Evolutionary conservation across 2,329 filamentous ascomycete species (phyloP).

Genomic region (Penicillium hordei): DNA sequence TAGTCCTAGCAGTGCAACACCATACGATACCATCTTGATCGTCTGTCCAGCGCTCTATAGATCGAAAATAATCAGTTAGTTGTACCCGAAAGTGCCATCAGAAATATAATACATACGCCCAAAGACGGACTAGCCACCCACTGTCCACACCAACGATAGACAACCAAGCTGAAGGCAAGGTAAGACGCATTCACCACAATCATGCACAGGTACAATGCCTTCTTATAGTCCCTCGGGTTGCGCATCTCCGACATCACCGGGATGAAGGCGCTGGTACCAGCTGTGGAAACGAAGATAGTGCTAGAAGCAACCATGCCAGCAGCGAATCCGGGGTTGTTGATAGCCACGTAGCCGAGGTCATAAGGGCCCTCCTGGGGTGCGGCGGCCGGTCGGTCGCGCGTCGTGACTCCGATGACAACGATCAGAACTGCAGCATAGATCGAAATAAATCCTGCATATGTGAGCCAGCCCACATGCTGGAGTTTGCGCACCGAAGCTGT

Average conservation of each 20-base stretch:
- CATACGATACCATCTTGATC: slow-evolving; percentile 62
- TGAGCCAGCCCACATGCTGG: slow-evolving; percentile 59
- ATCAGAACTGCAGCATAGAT: slow-evolving; percentile 60
- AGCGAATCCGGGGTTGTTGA: slow-evolving; percentile 57
- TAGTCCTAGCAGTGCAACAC: slow-evolving; percentile 56
- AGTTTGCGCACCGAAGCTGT: slow-evolving; percentile 51
- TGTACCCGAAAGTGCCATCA: background rate
- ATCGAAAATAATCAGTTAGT: slow-evolving; percentile 21
- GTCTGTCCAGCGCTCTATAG: slow-evolving; percentile 50
- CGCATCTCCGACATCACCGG: slow-evolving; percentile 65
- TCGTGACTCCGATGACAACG: slow-evolving; percentile 59
- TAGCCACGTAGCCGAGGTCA: slow-evolving; percentile 57
- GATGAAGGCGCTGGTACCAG: slow-evolving; percentile 59
- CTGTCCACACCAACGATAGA: slow-evolving; percentile 60
- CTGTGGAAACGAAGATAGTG: slow-evolving; percentile 59
- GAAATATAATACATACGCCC: slow-evolving; percentile 24
- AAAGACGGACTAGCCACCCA: slow-evolving; percentile 64
- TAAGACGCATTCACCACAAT: slow-evolving; percentile 56
- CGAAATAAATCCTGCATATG: slow-evolving; percentile 58
- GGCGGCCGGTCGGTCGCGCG: slow-evolving; percentile 56
- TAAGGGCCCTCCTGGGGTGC: slow-evolving; percentile 59
- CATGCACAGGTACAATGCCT: slow-evolving; percentile 60
- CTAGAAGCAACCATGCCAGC: slow-evolving; percentile 57
- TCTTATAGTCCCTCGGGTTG: slow-evolving; percentile 57
- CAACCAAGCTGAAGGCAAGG: slow-evolving; percentile 57